A percentile compares a stretch with the other conserved stretches of the same genome.
Evolutionary conservation across 306 rosid species (phyloP).

Genomic region (Rosa persica): DNA sequence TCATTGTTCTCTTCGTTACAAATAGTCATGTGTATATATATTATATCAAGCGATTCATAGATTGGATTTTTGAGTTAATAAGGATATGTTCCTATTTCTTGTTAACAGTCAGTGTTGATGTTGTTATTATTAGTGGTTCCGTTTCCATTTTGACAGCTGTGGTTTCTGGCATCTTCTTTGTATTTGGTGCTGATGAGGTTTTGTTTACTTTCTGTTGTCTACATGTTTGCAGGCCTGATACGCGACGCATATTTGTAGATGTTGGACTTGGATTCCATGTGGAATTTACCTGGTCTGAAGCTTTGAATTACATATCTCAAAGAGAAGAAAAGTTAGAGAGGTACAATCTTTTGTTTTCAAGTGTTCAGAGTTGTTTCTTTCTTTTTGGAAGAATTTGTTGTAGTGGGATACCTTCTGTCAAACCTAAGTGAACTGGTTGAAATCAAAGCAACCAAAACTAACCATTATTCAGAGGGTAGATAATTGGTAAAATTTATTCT

Average conservation of each 20-base stretch:
- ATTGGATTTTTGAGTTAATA: background rate
- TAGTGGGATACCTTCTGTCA: conserved; percentile 1
- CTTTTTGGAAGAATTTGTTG: background rate
- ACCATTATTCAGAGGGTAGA: background rate
- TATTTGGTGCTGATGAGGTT: conserved; percentile 3
- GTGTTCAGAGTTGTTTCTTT: background rate
- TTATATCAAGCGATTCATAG: background rate
- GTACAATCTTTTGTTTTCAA: conserved; percentile 35
- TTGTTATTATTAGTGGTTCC: no score
- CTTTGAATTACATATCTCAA: conserved; percentile 60
- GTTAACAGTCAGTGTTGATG: background rate
- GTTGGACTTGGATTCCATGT: conserved; percentile 93
- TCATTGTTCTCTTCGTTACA: background rate
- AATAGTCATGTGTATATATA: background rate
- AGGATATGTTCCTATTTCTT: no score
- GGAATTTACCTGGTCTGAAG: conserved; percentile 94
- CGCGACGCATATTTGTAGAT: conserved; percentile 74
- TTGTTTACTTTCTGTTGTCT: background rate
- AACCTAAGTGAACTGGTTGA: background rate
- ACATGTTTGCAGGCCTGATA: conserved; percentile 62
- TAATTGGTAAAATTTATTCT: background rate
- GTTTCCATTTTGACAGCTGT: background rate
- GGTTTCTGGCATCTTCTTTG: background rate
- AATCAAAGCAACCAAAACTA: background rate
- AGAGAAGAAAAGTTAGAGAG: conserved; percentile 75